Conservation (phyloP, 257 asterid genomes). For the Solanum pennellii region DNA sequence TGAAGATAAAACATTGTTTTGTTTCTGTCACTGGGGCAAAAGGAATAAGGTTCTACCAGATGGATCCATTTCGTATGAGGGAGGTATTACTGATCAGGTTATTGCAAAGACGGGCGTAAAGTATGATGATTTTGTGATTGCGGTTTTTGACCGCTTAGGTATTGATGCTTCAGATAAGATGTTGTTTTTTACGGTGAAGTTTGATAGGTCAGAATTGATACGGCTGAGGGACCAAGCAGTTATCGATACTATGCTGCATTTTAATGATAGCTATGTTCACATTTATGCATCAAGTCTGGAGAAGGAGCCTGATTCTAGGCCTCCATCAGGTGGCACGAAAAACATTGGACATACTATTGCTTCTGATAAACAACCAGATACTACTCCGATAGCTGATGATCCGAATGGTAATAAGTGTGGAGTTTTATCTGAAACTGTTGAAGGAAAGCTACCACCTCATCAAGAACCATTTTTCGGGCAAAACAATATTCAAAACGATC, state of each 20-base stretch:
- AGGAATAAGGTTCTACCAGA: background rate
- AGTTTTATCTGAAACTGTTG: slow-evolving; percentile 17
- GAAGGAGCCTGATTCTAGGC: background rate
- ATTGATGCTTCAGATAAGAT: background rate
- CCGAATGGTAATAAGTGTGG: slow-evolving; percentile 7
- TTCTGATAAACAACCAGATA: background rate
- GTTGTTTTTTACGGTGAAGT: background rate
- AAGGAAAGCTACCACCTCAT: slow-evolving; percentile 29
- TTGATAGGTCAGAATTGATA: background rate
- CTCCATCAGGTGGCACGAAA: background rate
- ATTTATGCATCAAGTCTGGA: background rate
- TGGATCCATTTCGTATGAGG: background rate
- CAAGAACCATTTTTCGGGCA: slow-evolving; percentile 17
- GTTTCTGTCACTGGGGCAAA: background rate
- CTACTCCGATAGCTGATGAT: background rate
- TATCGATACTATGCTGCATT: background rate
- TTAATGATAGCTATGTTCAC: background rate
- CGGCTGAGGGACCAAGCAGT: background rate
- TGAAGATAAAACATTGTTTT: background rate
- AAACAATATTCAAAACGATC: slow-evolving; percentile 19
- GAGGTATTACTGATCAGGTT: background rate
- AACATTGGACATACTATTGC: background rate
- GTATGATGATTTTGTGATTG: background rate
- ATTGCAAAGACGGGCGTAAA: background rate
- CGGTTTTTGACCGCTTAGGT: background rate